These are phyloP conservation scores for Nicotiana rustica DNA, from an alignment of 305 asterid species.

Conservation along the genomic window DNA sequence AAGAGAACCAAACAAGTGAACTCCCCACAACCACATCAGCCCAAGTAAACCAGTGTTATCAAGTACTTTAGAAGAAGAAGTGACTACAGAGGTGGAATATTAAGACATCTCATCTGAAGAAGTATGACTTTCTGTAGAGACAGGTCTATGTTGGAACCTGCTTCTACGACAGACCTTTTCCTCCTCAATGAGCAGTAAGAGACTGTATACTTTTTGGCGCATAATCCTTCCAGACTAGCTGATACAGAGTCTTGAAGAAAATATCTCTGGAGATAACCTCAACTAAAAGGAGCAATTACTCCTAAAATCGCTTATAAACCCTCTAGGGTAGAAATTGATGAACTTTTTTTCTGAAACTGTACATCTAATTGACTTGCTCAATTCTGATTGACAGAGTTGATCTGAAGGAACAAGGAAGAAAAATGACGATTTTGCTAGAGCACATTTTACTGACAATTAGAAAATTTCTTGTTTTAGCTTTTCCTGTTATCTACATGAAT, in stretches of 20 bases:
- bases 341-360: not conserved
- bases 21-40: not conserved
- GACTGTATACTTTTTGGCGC: not conserved
- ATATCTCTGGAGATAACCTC: not conserved
- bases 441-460: not conserved
- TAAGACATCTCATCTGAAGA: not conserved
- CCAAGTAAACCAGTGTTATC: not conserved
- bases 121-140: not conserved
- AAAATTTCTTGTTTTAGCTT: not conserved
- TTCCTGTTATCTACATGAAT: not conserved
- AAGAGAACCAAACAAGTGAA: not conserved
- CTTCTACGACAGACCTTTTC: constrained; percentile 15
- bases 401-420: not conserved
- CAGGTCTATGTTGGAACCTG: not conserved
- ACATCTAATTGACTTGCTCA: not conserved
- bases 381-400: not conserved
- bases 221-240: not conserved
- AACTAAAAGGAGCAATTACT: not conserved
- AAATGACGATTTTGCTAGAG: not conserved
- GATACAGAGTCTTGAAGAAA: not conserved
- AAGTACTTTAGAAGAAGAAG: not conserved
- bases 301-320: not conserved
- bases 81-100: not conserved
- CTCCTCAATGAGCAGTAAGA: not conserved
- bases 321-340: not conserved